Base-by-base conservation (phyloP, 208 protist species). In the Jaenimonas drosophilae region DNA sequence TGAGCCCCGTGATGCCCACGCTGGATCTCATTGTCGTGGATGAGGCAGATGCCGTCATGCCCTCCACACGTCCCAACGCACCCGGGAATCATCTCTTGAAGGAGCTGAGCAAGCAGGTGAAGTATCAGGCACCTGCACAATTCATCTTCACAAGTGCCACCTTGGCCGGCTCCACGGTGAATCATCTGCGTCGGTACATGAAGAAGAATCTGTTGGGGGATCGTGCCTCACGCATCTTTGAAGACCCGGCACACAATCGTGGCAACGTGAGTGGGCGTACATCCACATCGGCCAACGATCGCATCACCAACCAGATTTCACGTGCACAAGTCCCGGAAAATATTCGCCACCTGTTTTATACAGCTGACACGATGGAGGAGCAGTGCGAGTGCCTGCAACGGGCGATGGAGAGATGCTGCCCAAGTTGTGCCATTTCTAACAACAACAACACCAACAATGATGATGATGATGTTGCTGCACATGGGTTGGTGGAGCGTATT, bases 131-230 rank as follows among this genome's bases (percentile, higher is more conserved):
- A 1, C 86, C 86, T 7, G 55, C 88, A 47, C 80, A 94, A 55
- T 60, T 94, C 17, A 50, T 94, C 25, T 83, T 94, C 56, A 94
- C 77, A 9, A 90, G 80, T 49, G 86, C 82, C 7, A 94, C 86
- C 7, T 69, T 94, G 0, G 72, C 76, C 6, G 80, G 77, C 1
- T 88, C 81, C 0, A 88, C 76, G 14, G 81, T 94, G 1, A 89
- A 88, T 52, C 86, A 94, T 60, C 67, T 94, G 33, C 75, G 81
- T 2, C 68, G 72, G 6, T 94, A 79, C 68, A 82, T 94, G 67
- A 91, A 89, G 54, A 91, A 91, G 61, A 88, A 78, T 42, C 36
- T 89, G 3, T 58, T 94, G 6, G 76, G 68, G 16, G 69, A 72
- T 31, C 66, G 70, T 34, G 66, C 78, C 4, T 70, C 79, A 5